A percentile compares a stretch with the other conserved stretches of the same genome.
These are phyloP conservation scores for Leishmania gerbilli DNA, from an alignment of 208 protist genomes.

Conservation along the genomic window DNA sequence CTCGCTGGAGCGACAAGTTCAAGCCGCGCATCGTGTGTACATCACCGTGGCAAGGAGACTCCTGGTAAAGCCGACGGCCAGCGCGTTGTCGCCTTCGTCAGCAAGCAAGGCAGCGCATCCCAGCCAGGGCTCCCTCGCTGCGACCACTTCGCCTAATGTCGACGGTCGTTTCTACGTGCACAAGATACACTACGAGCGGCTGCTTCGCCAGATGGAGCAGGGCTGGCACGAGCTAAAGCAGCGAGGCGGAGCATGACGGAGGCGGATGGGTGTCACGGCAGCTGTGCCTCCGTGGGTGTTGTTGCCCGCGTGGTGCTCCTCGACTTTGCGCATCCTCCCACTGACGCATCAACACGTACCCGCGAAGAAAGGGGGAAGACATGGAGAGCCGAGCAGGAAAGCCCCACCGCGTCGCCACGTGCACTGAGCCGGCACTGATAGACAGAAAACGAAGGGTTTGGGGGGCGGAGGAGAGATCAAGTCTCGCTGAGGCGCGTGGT, in stretches of 20 bases:
- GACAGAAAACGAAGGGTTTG: neutral
- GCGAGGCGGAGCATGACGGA: slow-evolving; percentile 2
- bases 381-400: neutral
- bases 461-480: neutral
- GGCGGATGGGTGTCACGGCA: neutral
- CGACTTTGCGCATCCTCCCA: no score
- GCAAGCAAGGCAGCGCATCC: neutral
- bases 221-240: slow-evolving; percentile 18
- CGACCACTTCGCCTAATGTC: neutral
- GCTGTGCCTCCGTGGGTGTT: neutral
- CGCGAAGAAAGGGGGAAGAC: neutral
- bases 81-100: neutral
- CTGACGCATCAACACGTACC: neutral
- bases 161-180: slow-evolving; percentile 13
- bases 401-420: neutral
- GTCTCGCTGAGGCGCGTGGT: neutral
- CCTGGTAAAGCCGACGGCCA: neutral
- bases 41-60: slow-evolving; percentile 7
- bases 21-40: slow-evolving; percentile 22
- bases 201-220: slow-evolving; percentile 29
- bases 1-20: slow-evolving; percentile 13
- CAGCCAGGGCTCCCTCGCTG: neutral
- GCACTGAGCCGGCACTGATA: neutral
- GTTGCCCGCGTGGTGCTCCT: neutral
- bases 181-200: slow-evolving; percentile 18